Conservation (phyloP, 2,329 filamentous ascomycete species). For the Xylaria sp. region DNA sequence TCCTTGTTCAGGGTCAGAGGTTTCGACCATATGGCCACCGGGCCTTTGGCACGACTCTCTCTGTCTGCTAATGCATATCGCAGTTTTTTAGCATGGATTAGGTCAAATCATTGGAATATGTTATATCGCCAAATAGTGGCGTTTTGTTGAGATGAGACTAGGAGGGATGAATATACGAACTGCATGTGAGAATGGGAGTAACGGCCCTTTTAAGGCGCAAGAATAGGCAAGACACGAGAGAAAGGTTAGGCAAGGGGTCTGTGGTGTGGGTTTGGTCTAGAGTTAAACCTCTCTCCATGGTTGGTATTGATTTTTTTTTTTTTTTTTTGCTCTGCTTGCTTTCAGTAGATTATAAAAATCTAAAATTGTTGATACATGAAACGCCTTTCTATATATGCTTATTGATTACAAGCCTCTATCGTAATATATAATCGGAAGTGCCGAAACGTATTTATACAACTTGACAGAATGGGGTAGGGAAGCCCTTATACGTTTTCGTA, state of each 20-base stretch:
- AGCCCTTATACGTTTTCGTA: not conserved
- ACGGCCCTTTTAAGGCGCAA: not conserved
- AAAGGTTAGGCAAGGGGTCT: not conserved
- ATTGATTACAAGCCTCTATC: not conserved
- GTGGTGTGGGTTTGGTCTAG: conserved; percentile 22
- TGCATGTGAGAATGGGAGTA: conserved; percentile 24
- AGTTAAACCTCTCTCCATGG: conserved; percentile 18
- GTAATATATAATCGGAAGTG: conserved; percentile 10
- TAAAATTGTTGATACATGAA: conserved; percentile 21
- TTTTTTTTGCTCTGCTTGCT: conserved; percentile 16
- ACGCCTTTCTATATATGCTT: not conserved
- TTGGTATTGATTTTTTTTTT: conserved; percentile 15
- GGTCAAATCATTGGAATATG: conserved; percentile 16
- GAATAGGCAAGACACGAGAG: not conserved
- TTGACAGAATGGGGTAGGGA: not conserved
- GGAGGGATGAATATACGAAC: conserved; percentile 38
- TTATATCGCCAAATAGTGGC: conserved; percentile 17
- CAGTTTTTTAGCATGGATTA: conserved; percentile 25
- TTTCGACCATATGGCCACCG: conserved; percentile 27
- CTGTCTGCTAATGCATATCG: conserved; percentile 35
- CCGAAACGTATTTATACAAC: conserved; percentile 7
- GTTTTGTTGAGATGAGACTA: conserved; percentile 37
- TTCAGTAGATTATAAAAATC: conserved; percentile 25
- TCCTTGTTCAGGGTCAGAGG: conserved; percentile 35
- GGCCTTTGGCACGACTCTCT: conserved; percentile 11